phyloP scores from a whole-genome alignment of 352 stramenopile species.

The Peronospora belbahrii region DNA sequence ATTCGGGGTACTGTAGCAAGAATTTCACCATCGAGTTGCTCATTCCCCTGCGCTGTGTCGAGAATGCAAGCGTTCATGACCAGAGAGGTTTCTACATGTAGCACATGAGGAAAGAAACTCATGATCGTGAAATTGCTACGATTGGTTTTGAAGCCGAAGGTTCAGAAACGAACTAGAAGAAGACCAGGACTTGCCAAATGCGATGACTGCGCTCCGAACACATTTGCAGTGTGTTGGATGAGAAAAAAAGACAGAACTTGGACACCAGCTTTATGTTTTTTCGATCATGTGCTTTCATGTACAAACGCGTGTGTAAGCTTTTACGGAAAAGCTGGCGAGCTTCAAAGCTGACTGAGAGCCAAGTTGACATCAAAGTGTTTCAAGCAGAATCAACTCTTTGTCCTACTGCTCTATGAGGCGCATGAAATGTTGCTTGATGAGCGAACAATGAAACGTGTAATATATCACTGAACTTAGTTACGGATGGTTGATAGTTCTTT shows the following conservation, averaged over 20 bases:
- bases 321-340: too few species aligned
- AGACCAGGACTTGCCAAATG: not conserved
- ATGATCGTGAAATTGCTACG: not conserved
- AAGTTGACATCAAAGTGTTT: too few species aligned
- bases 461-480: not conserved
- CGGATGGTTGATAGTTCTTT: not conserved
- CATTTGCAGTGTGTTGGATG: not conserved
- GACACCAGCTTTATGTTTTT: not conserved
- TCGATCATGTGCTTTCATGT: too few species aligned
- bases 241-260: not conserved
- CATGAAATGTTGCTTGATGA: not conserved
- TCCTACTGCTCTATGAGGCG: not conserved
- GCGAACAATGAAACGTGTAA: not conserved
- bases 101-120: conserved; percentile 4
- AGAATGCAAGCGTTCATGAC: too few species aligned
- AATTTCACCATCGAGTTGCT: too few species aligned
- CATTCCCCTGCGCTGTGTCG: too few species aligned
- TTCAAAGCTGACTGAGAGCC: too few species aligned
- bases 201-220: not conserved
- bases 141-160: not conserved
- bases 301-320: too few species aligned
- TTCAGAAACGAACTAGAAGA: not conserved
- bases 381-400: not conserved
- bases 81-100: too few species aligned
- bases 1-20: too few species aligned